Evolutionary conservation across 1,139 yeast genomes (phyloP).

Genomic region (Yamadazyma triangularis): DNA sequence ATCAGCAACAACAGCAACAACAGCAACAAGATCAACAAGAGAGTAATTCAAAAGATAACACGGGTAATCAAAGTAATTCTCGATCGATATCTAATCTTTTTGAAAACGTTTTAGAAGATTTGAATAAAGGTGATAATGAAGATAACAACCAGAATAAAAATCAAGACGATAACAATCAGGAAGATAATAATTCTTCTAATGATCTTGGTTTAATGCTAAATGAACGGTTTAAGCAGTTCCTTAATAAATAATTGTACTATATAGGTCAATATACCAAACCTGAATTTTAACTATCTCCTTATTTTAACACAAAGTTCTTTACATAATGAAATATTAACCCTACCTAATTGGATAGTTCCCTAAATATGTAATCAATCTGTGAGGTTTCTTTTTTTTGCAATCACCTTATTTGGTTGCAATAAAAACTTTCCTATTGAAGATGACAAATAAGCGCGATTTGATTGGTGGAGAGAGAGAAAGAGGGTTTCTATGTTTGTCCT

Average conservation of each 20-base stretch:
- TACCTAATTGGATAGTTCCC: not conserved
- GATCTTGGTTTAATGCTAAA: constrained; percentile 29
- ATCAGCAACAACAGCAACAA: constrained; percentile 12
- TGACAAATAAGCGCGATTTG: not conserved
- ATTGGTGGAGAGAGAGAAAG: no score
- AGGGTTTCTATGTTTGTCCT: no score
- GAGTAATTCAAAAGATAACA: constrained; percentile 14
- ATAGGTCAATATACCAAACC: no score
- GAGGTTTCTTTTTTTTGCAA: no score
- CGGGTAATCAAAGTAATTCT: constrained; percentile 15
- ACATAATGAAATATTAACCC: no score
- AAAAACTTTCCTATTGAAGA: no score
- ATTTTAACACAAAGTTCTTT: not conserved
- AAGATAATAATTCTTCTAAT: constrained; percentile 18
- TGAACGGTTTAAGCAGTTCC: constrained; percentile 23
- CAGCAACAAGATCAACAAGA: constrained; percentile 1
- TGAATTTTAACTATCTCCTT: no score
- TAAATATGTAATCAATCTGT: no score
- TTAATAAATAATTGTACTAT: constrained; percentile 7
- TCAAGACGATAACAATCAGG: constrained; percentile 1
- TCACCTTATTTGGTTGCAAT: not conserved
- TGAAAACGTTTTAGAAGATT: constrained; percentile 21
- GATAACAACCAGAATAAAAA: no score
- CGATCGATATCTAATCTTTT: constrained; percentile 28
- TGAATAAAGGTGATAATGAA: no score